These are phyloP conservation scores for Echinosophora koreensis DNA, from an alignment of 306 rosid genomes.

Conservation along the genomic window DNA sequence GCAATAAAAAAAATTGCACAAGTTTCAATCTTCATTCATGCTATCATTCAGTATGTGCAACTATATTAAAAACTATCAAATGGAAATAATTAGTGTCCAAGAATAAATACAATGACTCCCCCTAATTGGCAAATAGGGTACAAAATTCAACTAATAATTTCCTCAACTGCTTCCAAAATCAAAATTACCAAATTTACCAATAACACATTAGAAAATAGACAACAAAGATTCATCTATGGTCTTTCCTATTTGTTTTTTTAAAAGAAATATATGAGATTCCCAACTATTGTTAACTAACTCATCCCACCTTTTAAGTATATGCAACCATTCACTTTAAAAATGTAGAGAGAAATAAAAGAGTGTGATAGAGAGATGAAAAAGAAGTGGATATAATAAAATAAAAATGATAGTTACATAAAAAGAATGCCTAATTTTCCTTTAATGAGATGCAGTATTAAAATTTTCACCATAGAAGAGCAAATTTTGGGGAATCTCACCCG, in stretches of 20 bases:
- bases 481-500: slow-evolving; percentile 69
- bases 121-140: not conserved
- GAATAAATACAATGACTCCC: slow-evolving; percentile 14
- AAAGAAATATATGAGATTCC: slow-evolving; percentile 11
- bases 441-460: slow-evolving; percentile 21
- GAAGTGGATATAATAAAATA: slow-evolving; percentile 3
- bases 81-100: slow-evolving; percentile 9
- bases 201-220: not conserved
- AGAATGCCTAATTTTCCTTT: slow-evolving; percentile 10
- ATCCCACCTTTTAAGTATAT: not conserved
- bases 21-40: not conserved
- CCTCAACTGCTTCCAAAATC: not conserved
- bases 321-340: not conserved
- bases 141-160: slow-evolving; percentile 8
- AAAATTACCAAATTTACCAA: slow-evolving; percentile 14
- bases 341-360: slow-evolving; percentile 4
- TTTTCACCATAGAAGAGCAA: slow-evolving; percentile 28
- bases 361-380: not conserved
- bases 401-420: not conserved
- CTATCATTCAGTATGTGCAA: not conserved
- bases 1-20: not conserved
- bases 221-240: not conserved
- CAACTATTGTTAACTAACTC: not conserved
- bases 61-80: not conserved
- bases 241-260: not conserved